Conservation (phyloP, 257 asterid genomes). For the Solanum lycopersicoides region DNA sequence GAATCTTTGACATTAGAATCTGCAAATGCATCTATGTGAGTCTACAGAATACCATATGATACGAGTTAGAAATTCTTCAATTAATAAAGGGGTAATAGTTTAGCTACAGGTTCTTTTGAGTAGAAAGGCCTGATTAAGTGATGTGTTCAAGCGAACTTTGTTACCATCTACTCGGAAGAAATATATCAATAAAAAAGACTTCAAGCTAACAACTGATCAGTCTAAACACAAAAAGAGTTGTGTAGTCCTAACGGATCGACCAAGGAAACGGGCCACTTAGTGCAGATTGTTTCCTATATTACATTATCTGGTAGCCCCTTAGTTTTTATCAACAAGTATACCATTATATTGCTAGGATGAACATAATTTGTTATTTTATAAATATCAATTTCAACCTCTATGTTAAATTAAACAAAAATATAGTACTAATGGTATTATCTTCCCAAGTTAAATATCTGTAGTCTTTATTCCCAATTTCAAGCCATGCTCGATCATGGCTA, state of each 20-base stretch:
- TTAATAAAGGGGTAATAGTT: constrained; percentile 4
- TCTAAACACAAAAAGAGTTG: not conserved
- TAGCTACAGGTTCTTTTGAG: constrained; percentile 12
- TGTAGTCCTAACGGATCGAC: not conserved
- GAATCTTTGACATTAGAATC: constrained; percentile 20
- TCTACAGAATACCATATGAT: not conserved
- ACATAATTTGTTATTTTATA: not conserved
- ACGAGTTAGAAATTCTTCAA: constrained; percentile 10
- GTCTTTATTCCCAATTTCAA: too few species aligned
- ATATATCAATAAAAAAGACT: not conserved
- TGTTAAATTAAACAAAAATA: not conserved
- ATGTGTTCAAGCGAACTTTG: constrained; percentile 13
- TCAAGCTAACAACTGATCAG: not conserved
- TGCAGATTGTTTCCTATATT: not conserved
- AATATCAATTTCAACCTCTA: not conserved
- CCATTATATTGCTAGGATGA: not conserved
- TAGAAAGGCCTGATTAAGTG: constrained; percentile 19
- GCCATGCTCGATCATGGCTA: not conserved
- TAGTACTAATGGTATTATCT: not conserved
- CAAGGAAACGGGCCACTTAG: not conserved
- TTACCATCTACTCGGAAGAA: constrained; percentile 30
- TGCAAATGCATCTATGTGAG: not conserved
- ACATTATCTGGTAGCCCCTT: not conserved
- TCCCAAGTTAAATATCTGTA: too few species aligned
- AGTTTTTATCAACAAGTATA: not conserved